Evolutionary conservation across 192 early-diverging fungal genomes (phyloP).

Genomic region (Backusella tuberculispora): DNA sequence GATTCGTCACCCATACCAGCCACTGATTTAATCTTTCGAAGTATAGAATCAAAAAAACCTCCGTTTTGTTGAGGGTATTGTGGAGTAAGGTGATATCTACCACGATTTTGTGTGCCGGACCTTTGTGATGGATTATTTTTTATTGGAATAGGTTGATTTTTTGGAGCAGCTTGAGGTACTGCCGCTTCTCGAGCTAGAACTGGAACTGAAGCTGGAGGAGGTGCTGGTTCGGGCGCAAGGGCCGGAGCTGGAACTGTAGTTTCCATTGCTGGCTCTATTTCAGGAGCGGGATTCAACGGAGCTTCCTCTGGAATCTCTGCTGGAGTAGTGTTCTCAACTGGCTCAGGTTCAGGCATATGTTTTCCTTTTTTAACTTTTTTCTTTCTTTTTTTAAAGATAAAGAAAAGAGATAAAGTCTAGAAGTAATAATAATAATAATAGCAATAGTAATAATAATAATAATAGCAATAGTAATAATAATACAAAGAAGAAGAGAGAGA

Average conservation of each 20-base stretch:
- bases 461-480: not conserved
- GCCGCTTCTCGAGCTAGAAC: not conserved
- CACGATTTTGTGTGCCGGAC: not conserved
- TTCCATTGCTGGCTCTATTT: not conserved
- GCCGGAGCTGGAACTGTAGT: not conserved
- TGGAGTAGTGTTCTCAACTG: not conserved
- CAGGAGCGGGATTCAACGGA: not conserved
- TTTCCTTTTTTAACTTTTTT: not conserved
- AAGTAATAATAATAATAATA: not conserved
- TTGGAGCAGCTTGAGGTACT: not conserved
- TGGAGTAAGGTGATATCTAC: not conserved
- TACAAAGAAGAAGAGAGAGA: not conserved
- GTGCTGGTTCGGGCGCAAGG: not conserved
- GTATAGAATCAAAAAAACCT: not conserved
- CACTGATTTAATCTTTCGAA: constrained; percentile 3
- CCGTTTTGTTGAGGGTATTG: not conserved
- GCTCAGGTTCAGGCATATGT: not conserved
- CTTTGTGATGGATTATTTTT: not conserved
- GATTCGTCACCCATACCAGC: not conserved
- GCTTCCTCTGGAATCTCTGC: not conserved
- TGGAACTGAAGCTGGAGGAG: not conserved
- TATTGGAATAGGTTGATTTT: not conserved
- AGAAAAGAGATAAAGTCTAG: not conserved
- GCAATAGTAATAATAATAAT: not conserved
- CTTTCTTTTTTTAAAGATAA: not conserved